Conservation (phyloP, 1,139 yeast genomes). For the Kazachstania sp. region DNA sequence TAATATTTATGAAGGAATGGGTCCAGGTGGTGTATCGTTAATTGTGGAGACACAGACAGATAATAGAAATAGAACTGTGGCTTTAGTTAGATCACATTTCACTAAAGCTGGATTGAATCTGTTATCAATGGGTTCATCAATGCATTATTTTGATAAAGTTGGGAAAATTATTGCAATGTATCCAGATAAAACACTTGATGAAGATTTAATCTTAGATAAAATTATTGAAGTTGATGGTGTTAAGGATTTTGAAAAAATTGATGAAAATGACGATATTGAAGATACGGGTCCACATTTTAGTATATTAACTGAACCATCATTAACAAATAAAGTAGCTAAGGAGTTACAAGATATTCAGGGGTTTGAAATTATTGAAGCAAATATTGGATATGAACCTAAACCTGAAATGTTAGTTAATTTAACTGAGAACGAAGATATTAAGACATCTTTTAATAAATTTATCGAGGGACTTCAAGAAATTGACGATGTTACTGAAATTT, state of each 20-base stretch:
- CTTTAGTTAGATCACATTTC: conserved; percentile 66
- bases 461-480: conserved; percentile 57
- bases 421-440: conserved; percentile 43
- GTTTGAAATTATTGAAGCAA: conserved; percentile 59
- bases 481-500: conserved; percentile 74
- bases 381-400: conserved; percentile 59
- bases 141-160: conserved; percentile 63
- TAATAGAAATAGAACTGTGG: conserved; percentile 75
- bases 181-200: conserved; percentile 32
- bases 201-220: conserved; percentile 46
- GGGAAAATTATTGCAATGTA: conserved; percentile 56
- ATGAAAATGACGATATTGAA: conserved; percentile 25
- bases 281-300: not conserved
- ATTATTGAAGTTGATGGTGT: conserved; percentile 73
- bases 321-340: conserved; percentile 54
- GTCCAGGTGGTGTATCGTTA: conserved; percentile 85
- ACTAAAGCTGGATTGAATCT: conserved; percentile 51
- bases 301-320: conserved; percentile 51
- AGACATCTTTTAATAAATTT: conserved; percentile 49
- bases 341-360: conserved; percentile 43
- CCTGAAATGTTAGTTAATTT: conserved; percentile 51
- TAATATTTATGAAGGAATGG: conserved; percentile 76
- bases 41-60: conserved; percentile 83
- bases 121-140: conserved; percentile 64
- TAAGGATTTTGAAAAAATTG: conserved; percentile 60